Conservation (phyloP, 257 asterid genomes). For the Nemophila menziesii region DNA sequence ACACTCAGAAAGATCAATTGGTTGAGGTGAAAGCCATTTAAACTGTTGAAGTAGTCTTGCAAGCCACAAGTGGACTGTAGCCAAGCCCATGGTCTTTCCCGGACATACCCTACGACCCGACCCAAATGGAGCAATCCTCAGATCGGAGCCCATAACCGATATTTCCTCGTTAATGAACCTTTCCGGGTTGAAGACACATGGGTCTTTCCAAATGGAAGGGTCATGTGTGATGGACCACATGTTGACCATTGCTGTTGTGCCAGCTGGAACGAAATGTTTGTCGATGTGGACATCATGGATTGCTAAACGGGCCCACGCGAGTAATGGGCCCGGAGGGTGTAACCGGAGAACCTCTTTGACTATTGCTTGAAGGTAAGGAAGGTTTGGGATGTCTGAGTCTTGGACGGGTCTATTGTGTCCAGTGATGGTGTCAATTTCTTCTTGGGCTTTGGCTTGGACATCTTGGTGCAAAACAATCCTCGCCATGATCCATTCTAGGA, state of each 20-base stretch:
- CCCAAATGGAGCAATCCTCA: conserved; percentile 49
- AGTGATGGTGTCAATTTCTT: conserved; percentile 14
- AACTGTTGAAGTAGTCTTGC: conserved; percentile 36
- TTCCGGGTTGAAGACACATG: conserved; percentile 27
- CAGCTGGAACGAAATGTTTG: conserved; percentile 38
- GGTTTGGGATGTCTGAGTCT: conserved; percentile 19
- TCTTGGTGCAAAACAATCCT: conserved; percentile 30
- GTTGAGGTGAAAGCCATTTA: conserved; percentile 19
- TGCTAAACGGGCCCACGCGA: conserved; percentile 44
- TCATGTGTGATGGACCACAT: conserved; percentile 62
- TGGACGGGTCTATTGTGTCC: conserved; percentile 10
- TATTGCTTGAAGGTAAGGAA: conserved; percentile 37
- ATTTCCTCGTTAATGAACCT: conserved; percentile 26
- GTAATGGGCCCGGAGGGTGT: conserved; percentile 52
- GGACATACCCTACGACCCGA: conserved; percentile 56
- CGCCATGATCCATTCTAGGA: conserved; percentile 52
- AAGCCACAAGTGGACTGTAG: conserved; percentile 39
- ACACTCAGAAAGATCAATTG: conserved; percentile 33
- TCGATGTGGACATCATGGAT: conserved; percentile 26
- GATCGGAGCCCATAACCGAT: conserved; percentile 38
- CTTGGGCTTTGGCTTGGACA: conserved; percentile 20
- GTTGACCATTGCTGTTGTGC: conserved; percentile 50
- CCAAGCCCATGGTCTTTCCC: conserved; percentile 38
- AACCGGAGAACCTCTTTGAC: conserved; percentile 40
- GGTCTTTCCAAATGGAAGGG: conserved; percentile 22